Conservation (phyloP, 192 early-diverging fungal genomes). For the Umbelopsis ramanniana region DNA sequence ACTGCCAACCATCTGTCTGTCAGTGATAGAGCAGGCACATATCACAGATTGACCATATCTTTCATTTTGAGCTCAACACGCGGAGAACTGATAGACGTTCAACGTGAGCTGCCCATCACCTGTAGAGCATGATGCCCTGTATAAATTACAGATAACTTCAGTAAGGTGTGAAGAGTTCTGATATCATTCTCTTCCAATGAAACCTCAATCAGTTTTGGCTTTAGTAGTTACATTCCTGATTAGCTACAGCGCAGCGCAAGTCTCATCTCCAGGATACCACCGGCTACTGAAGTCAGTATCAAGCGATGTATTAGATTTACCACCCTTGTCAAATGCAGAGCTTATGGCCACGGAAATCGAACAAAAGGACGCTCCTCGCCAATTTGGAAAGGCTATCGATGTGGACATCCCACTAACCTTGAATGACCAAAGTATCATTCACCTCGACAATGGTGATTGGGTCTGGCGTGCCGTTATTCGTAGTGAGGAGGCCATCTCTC, state of each 20-base stretch:
- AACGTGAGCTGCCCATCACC: not conserved
- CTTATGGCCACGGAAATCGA: conserved; percentile 7
- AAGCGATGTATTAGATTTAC: not conserved
- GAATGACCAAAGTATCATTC: not conserved
- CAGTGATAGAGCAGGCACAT: not conserved
- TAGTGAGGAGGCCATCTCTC: conserved; percentile 39
- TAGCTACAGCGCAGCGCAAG: conserved; percentile 1
- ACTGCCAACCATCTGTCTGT: not conserved
- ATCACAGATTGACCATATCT: not conserved
- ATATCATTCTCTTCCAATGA: not conserved
- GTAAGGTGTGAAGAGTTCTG: too few relatives aligned
- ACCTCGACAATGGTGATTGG: conserved; percentile 30
- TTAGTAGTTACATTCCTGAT: not conserved
- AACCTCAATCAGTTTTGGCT: conserved; percentile 1
- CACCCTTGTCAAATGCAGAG: not conserved
- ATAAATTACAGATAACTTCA: not conserved
- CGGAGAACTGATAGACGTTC: not conserved
- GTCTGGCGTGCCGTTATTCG: conserved; percentile 48
- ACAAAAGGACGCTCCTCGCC: conserved; percentile 34
- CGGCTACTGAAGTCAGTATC: not conserved
- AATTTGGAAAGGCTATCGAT: conserved; percentile 46
- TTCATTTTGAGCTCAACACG: not conserved
- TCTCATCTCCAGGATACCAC: not conserved
- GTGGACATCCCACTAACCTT: conserved; percentile 30
- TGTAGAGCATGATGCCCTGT: not conserved